Conservation (phyloP, 495 filamentous ascomycete genomes). For the Hyaloscypha hepaticicola region DNA sequence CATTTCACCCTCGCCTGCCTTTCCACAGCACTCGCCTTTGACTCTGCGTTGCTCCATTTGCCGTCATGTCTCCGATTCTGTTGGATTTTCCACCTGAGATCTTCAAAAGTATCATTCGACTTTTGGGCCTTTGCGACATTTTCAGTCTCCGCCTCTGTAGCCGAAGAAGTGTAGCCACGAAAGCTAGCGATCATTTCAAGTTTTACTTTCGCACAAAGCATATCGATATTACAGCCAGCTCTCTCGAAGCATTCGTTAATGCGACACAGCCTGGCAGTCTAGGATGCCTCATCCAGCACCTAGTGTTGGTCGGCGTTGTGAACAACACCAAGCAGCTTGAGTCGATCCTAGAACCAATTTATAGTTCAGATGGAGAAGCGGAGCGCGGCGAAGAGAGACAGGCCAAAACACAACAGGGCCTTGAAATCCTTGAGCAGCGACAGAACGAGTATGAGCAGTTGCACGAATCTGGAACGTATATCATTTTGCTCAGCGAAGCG, state of each 20-base stretch:
- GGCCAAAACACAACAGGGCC: background rate
- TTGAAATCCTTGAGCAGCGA: constrained; percentile 5
- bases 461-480: constrained; percentile 2
- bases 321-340: background rate
- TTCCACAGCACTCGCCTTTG: too few species aligned
- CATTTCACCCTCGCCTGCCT: too few species aligned
- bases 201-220: constrained; percentile 9
- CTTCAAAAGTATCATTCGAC: background rate
- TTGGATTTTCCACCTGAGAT: background rate
- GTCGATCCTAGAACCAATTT: background rate
- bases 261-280: constrained; percentile 6
- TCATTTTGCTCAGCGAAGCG: constrained; percentile 2
- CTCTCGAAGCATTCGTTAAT: constrained; percentile 3
- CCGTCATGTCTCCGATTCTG: background rate
- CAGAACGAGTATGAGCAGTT: constrained; percentile 5
- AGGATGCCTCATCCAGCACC: background rate
- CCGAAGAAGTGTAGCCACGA: background rate
- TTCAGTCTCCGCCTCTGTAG: background rate
- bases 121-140: background rate
- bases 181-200: constrained; percentile 9
- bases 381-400: too few species aligned
- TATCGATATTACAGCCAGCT: background rate
- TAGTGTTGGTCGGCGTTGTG: constrained; percentile 8
- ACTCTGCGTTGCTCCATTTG: too few species aligned
- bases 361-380: too few species aligned